These are phyloP conservation scores for Coccinonectria pachysandricola DNA, from an alignment of 2,329 filamentous ascomycete species.

Conservation along the genomic window DNA sequence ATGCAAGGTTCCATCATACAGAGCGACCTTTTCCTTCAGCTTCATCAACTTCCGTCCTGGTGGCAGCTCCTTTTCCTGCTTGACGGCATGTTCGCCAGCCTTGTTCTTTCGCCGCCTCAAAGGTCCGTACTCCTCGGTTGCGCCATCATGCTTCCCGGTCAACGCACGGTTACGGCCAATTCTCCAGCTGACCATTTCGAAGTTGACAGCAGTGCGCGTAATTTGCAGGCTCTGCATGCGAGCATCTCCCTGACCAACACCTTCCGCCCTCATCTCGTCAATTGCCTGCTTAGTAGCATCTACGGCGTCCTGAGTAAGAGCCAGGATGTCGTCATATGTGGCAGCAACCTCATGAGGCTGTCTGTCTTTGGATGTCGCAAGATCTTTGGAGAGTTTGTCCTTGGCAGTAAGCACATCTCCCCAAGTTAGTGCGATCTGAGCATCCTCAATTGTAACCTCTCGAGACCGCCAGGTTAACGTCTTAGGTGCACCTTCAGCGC, in stretches of 20 bases:
- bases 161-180: slow-evolving; percentile 87
- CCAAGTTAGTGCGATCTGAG: slow-evolving; percentile 78
- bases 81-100: slow-evolving; percentile 27
- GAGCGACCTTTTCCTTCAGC: slow-evolving; percentile 74
- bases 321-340: slow-evolving; percentile 84
- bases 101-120: slow-evolving; percentile 39
- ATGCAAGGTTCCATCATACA: slow-evolving; percentile 86
- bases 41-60: slow-evolving; percentile 67
- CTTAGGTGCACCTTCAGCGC: slow-evolving; percentile 50
- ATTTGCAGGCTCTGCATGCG: slow-evolving; percentile 90
- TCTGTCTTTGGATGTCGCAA: slow-evolving; percentile 32
- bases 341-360: slow-evolving; percentile 61
- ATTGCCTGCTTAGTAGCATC: slow-evolving; percentile 91
- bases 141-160: slow-evolving; percentile 72
- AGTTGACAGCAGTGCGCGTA: slow-evolving; percentile 86
- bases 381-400: slow-evolving; percentile 35
- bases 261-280: slow-evolving; percentile 77
- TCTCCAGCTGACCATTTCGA: slow-evolving; percentile 87
- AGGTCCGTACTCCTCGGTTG: slow-evolving; percentile 41
- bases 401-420: slow-evolving; percentile 53
- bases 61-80: slow-evolving; percentile 49
- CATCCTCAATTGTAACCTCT: slow-evolving; percentile 83
- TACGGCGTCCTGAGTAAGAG: slow-evolving; percentile 83
- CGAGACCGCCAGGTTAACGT: slow-evolving; percentile 79
- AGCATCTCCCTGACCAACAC: slow-evolving; percentile 70